These are phyloP conservation scores for Xylariaceae sp. DNA, from an alignment of 2,329 filamentous ascomycete genomes.

Conservation along the genomic window DNA sequence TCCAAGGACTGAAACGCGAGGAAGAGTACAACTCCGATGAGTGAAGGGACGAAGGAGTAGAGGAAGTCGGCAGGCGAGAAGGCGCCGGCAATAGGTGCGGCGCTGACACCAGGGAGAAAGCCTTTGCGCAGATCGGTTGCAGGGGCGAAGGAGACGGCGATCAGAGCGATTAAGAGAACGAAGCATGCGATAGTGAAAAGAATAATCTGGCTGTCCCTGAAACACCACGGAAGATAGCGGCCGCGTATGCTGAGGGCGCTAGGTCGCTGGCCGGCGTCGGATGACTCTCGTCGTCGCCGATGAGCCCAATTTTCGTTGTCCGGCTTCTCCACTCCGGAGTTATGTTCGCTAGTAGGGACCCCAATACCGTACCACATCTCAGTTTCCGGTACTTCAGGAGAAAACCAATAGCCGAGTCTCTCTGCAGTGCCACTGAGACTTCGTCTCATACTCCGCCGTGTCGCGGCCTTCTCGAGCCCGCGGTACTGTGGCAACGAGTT, in stretches of 20 bases:
- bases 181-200: constrained; percentile 64
- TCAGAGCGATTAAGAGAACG: constrained; percentile 67
- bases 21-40: constrained; percentile 69
- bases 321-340: constrained; percentile 30
- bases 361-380: constrained; percentile 69
- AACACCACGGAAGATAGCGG: constrained; percentile 76
- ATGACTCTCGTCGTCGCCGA: constrained; percentile 34
- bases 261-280: constrained; percentile 52
- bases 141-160: constrained; percentile 78
- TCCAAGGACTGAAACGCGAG: constrained; percentile 70
- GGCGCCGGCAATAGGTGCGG: constrained; percentile 60
- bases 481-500: constrained; percentile 76
- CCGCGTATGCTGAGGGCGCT: constrained; percentile 58
- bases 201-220: constrained; percentile 68
- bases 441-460: constrained; percentile 54
- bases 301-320: constrained; percentile 33
- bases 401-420: constrained; percentile 84
- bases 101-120: constrained; percentile 70
- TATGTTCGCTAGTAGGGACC: constrained; percentile 30
- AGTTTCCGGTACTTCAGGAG: constrained; percentile 59
- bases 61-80: constrained; percentile 90
- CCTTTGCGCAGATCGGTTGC: constrained; percentile 66
- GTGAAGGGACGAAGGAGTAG: constrained; percentile 74
- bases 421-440: constrained; percentile 63
- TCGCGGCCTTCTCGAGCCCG: constrained; percentile 64